Conservation (phyloP, 116 monocot genomes). For the Papilionanthe hybrid region DNA sequence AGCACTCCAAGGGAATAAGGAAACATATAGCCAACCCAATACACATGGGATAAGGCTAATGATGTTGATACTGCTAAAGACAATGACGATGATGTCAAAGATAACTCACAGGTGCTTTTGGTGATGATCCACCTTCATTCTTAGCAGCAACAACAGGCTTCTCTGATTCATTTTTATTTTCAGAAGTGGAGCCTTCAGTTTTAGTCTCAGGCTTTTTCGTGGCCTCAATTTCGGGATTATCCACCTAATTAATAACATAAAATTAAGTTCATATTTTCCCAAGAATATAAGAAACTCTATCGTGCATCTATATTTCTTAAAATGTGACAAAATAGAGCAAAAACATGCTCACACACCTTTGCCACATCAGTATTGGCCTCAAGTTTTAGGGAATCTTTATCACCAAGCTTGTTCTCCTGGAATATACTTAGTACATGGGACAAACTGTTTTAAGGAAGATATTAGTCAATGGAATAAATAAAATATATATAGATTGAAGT, state of each 20-base stretch:
- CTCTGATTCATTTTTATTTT: constrained; percentile 59
- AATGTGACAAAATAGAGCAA: neutral
- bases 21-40: neutral
- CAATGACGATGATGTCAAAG: neutral
- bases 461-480: constrained; percentile 3
- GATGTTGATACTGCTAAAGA: neutral
- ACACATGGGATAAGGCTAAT: neutral
- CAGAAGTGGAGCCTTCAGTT: constrained; percentile 36
- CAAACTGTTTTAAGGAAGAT: constrained; percentile 47
- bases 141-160: constrained; percentile 35
- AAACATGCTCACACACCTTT: constrained; percentile 39
- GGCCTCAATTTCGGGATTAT: constrained; percentile 29
- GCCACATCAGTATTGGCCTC: constrained; percentile 50
- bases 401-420: constrained; percentile 57
- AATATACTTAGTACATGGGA: constrained; percentile 93
- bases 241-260: constrained; percentile 25
- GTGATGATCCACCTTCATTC: constrained; percentile 36
- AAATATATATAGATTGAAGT: neutral
- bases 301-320: neutral
- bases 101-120: constrained; percentile 42
- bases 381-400: constrained; percentile 58
- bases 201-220: constrained; percentile 33
- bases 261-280: neutral
- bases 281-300: neutral
- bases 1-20: neutral